Evolutionary conservation across 2,329 filamentous ascomycete genomes (phyloP).

Genomic region (Cladophialophora yegresii): DNA sequence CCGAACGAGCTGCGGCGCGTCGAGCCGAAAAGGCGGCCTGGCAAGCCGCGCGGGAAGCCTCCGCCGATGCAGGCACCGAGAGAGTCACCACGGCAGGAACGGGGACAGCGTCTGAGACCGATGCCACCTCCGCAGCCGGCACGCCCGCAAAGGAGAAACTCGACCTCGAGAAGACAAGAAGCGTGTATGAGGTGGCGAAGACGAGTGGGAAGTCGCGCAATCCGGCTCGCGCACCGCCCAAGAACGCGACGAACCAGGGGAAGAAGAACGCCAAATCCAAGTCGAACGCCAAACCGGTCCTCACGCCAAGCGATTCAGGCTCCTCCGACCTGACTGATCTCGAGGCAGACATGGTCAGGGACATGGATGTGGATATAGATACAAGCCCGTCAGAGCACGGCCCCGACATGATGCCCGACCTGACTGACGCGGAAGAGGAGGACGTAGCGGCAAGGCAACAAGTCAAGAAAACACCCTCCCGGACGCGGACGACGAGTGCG

Average conservation of each 20-base stretch:
- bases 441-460: not conserved
- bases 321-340: conserved; percentile 42
- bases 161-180: conserved; percentile 13
- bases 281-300: not conserved
- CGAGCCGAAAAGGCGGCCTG: conserved; percentile 38
- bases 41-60: conserved; percentile 34
- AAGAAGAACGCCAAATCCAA: conserved; percentile 30
- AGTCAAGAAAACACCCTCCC: not conserved
- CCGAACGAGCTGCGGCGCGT: conserved; percentile 39
- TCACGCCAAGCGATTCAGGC: not conserved
- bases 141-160: conserved; percentile 3
- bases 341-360: conserved; percentile 19
- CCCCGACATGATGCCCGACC: conserved; percentile 39
- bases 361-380: conserved; percentile 37
- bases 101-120: conserved; percentile 1
- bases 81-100: not conserved
- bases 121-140: conserved; percentile 1
- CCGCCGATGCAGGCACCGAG: conserved; percentile 9
- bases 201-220: conserved; percentile 35
- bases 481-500: conserved; percentile 27
- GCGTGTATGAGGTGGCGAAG: conserved; percentile 25
- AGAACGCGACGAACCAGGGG: conserved; percentile 30
- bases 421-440: conserved; percentile 40
- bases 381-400: conserved; percentile 34
- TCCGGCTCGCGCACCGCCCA: conserved; percentile 37